phyloP scores from a whole-genome alignment of 148 eudicot species.

The Dysphania ambrosioides region DNA sequence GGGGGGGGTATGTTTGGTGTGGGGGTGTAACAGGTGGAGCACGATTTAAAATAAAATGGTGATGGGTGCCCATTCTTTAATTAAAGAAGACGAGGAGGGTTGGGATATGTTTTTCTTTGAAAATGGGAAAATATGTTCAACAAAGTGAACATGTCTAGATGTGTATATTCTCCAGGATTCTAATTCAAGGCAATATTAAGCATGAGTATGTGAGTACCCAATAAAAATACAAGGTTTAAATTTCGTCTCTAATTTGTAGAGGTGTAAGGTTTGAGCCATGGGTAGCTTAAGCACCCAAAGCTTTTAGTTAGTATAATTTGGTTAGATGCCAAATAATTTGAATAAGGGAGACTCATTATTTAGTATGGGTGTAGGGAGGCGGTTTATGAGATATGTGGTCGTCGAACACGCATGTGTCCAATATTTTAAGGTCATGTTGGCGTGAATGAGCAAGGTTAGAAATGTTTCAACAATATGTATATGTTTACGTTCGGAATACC shows the following conservation, averaged over 20 bases:
- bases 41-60: no score
- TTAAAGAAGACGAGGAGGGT: not conserved
- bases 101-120: not conserved
- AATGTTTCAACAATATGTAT: constrained; percentile 3
- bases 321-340: no score
- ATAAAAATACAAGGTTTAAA: not conserved
- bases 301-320: no score
- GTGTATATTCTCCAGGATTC: not conserved
- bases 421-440: not conserved
- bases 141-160: constrained; percentile 6
- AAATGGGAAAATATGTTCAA: not conserved
- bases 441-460: no score
- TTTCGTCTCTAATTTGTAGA: not conserved
- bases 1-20: no score
- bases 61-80: not conserved
- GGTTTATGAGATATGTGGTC: not conserved
- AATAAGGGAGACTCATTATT: no score
- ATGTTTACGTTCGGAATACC: not conserved
- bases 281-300: no score
- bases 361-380: no score
- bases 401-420: not conserved
- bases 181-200: not conserved
- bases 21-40: no score
- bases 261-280: no score
- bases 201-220: no score